Conservation (phyloP, 768 basidiomycete species). For the Trametes cingulata region DNA sequence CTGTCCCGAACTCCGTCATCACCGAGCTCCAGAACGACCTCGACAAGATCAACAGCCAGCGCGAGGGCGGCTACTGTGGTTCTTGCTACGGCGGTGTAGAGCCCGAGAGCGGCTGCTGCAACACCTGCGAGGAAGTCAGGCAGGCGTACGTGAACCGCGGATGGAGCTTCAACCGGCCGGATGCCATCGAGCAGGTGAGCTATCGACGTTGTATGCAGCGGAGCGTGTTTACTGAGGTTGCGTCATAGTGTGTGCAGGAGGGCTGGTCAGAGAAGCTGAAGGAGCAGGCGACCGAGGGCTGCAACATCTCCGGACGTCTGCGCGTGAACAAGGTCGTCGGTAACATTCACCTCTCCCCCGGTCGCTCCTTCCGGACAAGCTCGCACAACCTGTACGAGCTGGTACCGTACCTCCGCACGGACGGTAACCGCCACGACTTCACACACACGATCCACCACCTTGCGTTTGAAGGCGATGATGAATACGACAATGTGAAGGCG, state of each 20-base stretch:
- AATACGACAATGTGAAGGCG: constrained; percentile 71
- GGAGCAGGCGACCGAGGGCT: constrained; percentile 92
- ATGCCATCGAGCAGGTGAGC: constrained; percentile 87
- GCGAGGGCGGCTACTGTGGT: constrained; percentile 77
- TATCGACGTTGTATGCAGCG: neutral
- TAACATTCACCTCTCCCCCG: constrained; percentile 93
- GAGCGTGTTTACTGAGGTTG: neutral
- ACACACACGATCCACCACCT: constrained; percentile 84
- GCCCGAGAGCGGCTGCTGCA: constrained; percentile 84
- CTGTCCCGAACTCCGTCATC: constrained; percentile 55
- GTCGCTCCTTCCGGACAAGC: constrained; percentile 90
- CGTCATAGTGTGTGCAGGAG: constrained; percentile 81
- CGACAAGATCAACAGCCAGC: constrained; percentile 70
- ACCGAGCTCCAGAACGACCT: constrained; percentile 83
- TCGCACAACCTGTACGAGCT: constrained; percentile 80
- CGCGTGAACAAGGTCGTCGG: constrained; percentile 97
- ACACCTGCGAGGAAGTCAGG: constrained; percentile 94
- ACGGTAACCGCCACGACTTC: constrained; percentile 89
- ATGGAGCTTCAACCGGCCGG: constrained; percentile 93
- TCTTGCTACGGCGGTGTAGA: constrained; percentile 91
- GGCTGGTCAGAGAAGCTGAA: constrained; percentile 94
- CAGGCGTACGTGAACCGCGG: constrained; percentile 87
- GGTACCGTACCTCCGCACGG: constrained; percentile 91
- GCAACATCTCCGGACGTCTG: constrained; percentile 88
- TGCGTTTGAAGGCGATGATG: constrained; percentile 81